A percentile compares a stretch with the other conserved stretches of the same genome.
Evolutionary conservation across 2,329 filamentous ascomycete genomes (phyloP).

Genomic region (Diaporthe vexans): DNA sequence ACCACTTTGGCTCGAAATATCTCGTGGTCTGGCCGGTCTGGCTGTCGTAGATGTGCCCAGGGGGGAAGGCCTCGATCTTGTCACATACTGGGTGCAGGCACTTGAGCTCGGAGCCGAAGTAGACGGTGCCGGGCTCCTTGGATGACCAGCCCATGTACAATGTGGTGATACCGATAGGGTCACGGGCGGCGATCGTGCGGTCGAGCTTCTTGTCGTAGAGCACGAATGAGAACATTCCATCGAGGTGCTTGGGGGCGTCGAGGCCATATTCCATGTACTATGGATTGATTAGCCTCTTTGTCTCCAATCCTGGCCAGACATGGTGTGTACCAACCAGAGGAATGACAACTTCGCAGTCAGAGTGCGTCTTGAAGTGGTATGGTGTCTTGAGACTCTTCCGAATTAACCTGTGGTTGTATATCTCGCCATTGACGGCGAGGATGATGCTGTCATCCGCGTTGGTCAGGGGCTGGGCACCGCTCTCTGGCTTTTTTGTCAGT

Average conservation of each 20-base stretch:
- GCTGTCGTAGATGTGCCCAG: constrained; percentile 96
- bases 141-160: constrained; percentile 97
- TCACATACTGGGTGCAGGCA: constrained; percentile 94
- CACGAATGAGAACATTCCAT: constrained; percentile 99
- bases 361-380: constrained; percentile 98
- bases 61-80: constrained; percentile 93
- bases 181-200: constrained; percentile 91
- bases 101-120: constrained; percentile 98
- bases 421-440: constrained; percentile 98
- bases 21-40: constrained; percentile 86
- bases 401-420: constrained; percentile 98
- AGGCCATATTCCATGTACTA: constrained; percentile 94
- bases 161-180: constrained; percentile 96
- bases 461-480: constrained; percentile 94
- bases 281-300: constrained; percentile 6
- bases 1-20: constrained; percentile 95
- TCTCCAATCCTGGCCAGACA: background rate
- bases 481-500: constrained; percentile 71
- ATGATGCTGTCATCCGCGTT: constrained; percentile 91
- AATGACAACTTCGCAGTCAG: constrained; percentile 99
- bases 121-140: constrained; percentile 84
- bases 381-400: constrained; percentile 86
- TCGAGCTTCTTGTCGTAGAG: constrained; percentile 96
- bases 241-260: constrained; percentile 92
- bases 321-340: constrained; percentile 78